These are phyloP conservation scores for Echeveria elegans DNA, from an alignment of 164 flowering plant species.

Conservation along the genomic window DNA sequence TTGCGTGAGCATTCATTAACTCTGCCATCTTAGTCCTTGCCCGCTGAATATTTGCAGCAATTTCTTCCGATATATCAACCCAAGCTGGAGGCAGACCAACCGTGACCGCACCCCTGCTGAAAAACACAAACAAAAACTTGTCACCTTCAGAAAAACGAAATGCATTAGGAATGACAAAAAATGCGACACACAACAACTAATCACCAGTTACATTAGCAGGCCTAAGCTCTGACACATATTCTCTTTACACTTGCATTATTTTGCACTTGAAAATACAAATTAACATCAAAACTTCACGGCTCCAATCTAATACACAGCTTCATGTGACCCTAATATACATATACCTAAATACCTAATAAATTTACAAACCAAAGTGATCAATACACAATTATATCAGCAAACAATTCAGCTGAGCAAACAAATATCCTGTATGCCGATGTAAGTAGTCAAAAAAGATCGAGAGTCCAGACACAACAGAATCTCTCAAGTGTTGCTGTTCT, in stretches of 20 bases:
- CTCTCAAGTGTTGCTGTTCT: too few species aligned
- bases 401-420: too few species aligned
- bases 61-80: conserved; percentile 95
- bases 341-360: too few species aligned
- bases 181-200: background rate
- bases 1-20: conserved; percentile 76
- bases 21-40: conserved; percentile 72
- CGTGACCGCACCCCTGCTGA: conserved; percentile 63
- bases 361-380: too few species aligned
- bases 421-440: too few species aligned
- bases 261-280: background rate
- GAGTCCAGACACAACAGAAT: too few species aligned
- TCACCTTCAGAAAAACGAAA: background rate
- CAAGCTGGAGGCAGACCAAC: conserved; percentile 94
- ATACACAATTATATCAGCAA: background rate
- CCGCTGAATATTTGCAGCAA: conserved; percentile 61
- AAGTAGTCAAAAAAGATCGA: too few species aligned
- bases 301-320: background rate
- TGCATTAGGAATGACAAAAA: background rate
- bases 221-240: background rate
- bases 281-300: background rate
- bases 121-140: too few species aligned
- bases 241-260: background rate
- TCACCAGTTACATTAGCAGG: background rate
- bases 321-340: background rate